Conservation (phyloP, 1,139 yeast genomes). For the Pichia sp. region DNA sequence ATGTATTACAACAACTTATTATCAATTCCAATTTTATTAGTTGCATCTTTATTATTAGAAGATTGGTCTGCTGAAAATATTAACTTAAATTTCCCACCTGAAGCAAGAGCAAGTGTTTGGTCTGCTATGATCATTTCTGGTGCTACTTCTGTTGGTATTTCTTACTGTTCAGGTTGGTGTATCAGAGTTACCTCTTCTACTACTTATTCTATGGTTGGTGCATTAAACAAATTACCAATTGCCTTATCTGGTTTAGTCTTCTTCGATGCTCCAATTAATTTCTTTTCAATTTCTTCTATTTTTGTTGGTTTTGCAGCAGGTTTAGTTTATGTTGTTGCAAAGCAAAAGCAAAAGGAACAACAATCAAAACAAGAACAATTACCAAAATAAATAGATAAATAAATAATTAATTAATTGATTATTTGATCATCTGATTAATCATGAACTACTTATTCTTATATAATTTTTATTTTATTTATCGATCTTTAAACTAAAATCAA, state of each 20-base stretch:
- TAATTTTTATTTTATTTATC: slow-evolving; percentile 15
- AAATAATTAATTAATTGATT: not conserved
- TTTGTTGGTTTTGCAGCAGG: slow-evolving; percentile 92
- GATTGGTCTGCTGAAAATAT: slow-evolving; percentile 88
- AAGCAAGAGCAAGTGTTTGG: slow-evolving; percentile 58
- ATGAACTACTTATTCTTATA: not conserved
- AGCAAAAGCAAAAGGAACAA: slow-evolving; percentile 77
- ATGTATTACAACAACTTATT: slow-evolving; percentile 95
- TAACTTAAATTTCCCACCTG: slow-evolving; percentile 69
- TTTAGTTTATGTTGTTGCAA: slow-evolving; percentile 88
- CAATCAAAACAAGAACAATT: slow-evolving; percentile 60
- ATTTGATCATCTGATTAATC: too few species aligned
- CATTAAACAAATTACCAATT: slow-evolving; percentile 94
- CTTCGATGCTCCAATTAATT: slow-evolving; percentile 92
- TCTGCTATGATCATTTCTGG: slow-evolving; percentile 88
- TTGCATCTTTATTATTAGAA: slow-evolving; percentile 72
- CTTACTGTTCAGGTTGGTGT: slow-evolving; percentile 99
- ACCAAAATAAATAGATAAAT: slow-evolving; percentile 26
- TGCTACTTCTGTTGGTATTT: slow-evolving; percentile 88
- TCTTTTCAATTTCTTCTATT: slow-evolving; percentile 85
- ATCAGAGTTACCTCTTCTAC: slow-evolving; percentile 98
- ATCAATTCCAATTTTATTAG: slow-evolving; percentile 79
- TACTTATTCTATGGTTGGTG: slow-evolving; percentile 98
- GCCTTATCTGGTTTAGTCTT: slow-evolving; percentile 91
- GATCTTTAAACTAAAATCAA: slow-evolving; percentile 83